phyloP scores from a whole-genome alignment of 768 basidiomycete genomes.

The Tulasnella sp. region DNA sequence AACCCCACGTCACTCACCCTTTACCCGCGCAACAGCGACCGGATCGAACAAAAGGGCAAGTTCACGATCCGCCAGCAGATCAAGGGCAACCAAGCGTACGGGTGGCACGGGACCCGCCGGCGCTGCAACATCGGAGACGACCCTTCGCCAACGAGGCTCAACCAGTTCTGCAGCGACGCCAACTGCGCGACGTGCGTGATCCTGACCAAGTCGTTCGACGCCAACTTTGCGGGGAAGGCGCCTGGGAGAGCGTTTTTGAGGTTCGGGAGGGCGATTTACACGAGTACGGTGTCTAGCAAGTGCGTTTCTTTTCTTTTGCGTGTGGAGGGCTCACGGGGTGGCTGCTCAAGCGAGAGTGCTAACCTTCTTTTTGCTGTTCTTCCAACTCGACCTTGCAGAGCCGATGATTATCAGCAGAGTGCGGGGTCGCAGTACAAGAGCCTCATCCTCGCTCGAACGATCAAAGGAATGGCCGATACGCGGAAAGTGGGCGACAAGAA shows the following conservation, averaged over 20 bases:
- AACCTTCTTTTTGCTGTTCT: neutral
- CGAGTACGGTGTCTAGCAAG: neutral
- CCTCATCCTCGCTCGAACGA: conserved; percentile 1
- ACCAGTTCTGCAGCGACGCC: neutral
- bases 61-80: neutral
- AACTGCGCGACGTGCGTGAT: conserved; percentile 4
- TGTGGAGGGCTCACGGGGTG: too few species aligned
- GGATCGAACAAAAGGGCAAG: neutral
- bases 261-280: conserved; percentile 3
- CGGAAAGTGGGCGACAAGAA: neutral
- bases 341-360: neutral
- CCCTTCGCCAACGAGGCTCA: neutral
- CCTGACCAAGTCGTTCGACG: neutral
- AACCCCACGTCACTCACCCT: neutral
- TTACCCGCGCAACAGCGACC: neutral
- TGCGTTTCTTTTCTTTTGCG: neutral
- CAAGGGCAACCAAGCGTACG: conserved; percentile 4
- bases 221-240: neutral
- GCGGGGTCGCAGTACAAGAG: neutral
- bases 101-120: conserved; percentile 3
- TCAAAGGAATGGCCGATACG: neutral
- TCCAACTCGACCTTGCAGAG: neutral
- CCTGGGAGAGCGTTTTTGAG: neutral
- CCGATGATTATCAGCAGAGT: conserved; percentile 4
- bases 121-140: neutral